These are phyloP conservation scores for Bipolaris zeicola DNA, from an alignment of 2,329 filamentous ascomycete species.

Conservation along the genomic window DNA sequence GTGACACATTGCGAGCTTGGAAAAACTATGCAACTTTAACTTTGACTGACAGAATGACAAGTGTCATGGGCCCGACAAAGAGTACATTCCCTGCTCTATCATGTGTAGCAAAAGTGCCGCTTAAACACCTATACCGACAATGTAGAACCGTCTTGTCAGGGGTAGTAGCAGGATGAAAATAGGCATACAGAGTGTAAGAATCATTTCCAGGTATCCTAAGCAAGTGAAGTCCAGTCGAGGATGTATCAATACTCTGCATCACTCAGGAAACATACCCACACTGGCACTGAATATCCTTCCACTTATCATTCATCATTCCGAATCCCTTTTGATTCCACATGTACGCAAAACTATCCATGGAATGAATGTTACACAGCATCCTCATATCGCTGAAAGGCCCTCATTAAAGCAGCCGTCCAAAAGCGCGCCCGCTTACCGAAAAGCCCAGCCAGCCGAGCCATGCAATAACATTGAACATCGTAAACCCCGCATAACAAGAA, in stretches of 20 bases:
- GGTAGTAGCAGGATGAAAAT: no score
- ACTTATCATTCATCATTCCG: neutral
- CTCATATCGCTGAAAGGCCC: constrained; percentile 5
- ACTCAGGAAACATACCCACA: neutral
- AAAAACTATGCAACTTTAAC: no score
- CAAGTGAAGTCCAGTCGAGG: no score
- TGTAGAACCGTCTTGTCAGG: no score
- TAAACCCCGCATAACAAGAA: constrained; percentile 24
- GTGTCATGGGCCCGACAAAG: no score
- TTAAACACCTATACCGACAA: no score
- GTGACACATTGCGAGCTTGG: no score
- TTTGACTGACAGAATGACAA: no score
- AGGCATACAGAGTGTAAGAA: no score
- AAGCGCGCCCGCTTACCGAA: constrained; percentile 21
- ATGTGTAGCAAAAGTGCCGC: no score
- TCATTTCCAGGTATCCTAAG: no score
- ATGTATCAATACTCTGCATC: neutral
- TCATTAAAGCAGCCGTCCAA: constrained; percentile 19
- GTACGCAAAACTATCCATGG: constrained; percentile 2
- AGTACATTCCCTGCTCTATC: no score
- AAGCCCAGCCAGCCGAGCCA: constrained; percentile 27
- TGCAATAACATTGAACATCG: constrained; percentile 30
- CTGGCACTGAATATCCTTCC: neutral
- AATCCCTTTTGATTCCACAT: neutral
- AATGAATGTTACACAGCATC: neutral